Conservation (phyloP, 2,329 filamentous ascomycete genomes). For the Magnaporthiopsis poae region DNA sequence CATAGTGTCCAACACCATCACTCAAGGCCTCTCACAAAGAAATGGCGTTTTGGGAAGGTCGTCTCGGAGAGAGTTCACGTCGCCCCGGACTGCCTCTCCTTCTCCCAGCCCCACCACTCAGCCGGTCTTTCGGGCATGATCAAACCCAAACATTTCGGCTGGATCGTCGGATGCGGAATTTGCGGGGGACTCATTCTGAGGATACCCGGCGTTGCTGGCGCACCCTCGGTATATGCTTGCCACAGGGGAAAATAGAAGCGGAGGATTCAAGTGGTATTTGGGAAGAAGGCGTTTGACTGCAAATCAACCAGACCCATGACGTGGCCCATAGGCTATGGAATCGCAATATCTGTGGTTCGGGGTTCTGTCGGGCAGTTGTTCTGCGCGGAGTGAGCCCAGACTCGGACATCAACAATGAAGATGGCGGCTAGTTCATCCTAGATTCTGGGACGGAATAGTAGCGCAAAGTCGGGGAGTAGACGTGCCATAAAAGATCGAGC, state of each 20-base stretch:
- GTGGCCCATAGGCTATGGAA: not conserved
- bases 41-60: not conserved
- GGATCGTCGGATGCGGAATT: not conserved
- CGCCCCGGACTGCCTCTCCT: not conserved
- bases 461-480: too few species aligned
- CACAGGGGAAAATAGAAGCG: not conserved
- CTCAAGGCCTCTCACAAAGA: not conserved
- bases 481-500: too few species aligned
- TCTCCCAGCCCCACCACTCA: not conserved
- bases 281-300: not conserved
- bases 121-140: not conserved
- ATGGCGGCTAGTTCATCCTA: not conserved
- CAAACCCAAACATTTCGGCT: too few species aligned
- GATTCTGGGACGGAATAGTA: too few species aligned
- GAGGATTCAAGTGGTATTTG: not conserved
- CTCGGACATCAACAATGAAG: not conserved
- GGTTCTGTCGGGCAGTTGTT: not conserved
- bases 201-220: not conserved
- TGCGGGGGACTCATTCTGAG: not conserved
- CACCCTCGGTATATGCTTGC: not conserved
- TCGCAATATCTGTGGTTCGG: not conserved
- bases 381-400: not conserved
- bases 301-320: not conserved
- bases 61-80: not conserved
- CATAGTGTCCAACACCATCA: not conserved